A percentile compares a stretch with the other conserved stretches of the same genome.
phyloP scores from a whole-genome alignment of 495 filamentous ascomycete species.

The Penicillium cosmopolitanum region DNA sequence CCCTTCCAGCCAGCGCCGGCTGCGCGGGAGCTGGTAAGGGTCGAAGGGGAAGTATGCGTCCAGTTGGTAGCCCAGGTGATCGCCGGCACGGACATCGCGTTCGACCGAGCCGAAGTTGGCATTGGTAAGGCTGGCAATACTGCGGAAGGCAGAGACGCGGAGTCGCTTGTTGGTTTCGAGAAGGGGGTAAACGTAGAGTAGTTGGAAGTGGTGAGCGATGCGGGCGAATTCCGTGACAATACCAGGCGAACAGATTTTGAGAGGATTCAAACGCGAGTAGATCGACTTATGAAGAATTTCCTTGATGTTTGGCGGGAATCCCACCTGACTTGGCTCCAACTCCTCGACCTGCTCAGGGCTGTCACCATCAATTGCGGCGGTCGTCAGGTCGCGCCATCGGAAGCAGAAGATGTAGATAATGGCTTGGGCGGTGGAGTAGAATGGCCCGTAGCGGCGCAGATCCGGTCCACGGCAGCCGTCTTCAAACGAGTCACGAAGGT shows the following conservation, averaged over 20 bases:
- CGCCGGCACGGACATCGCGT: conserved; percentile 65
- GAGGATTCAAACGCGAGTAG: conserved; percentile 85
- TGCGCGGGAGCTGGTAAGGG: conserved; percentile 84
- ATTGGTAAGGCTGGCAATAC: conserved; percentile 35
- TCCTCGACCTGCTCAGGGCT: conserved; percentile 55
- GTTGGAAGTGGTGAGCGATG: conserved; percentile 77
- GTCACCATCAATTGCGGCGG: conserved; percentile 53
- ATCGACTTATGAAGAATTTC: conserved; percentile 73
- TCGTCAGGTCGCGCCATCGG: conserved; percentile 88
- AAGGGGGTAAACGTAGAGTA: conserved; percentile 84
- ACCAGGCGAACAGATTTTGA: conserved; percentile 91
- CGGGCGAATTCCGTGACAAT: conserved; percentile 92
- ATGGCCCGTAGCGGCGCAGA: conserved; percentile 76
- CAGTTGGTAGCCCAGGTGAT: conserved; percentile 73
- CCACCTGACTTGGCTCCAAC: conserved; percentile 63
- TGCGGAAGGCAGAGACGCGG: conserved; percentile 66
- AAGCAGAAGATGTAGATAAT: conserved; percentile 97
- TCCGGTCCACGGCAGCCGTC: conserved; percentile 77
- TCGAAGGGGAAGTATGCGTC: conserved; percentile 98
- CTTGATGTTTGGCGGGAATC: conserved; percentile 74
- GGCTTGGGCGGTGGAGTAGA: conserved; percentile 89
- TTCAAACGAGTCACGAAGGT: conserved; percentile 66
- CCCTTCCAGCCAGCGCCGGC: conserved; percentile 79
- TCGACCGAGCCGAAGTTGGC: conserved; percentile 48
- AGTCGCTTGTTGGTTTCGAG: conserved; percentile 90